These are phyloP conservation scores for Pseudonectria buxi DNA, from an alignment of 2,329 filamentous ascomycete species.

Conservation along the genomic window DNA sequence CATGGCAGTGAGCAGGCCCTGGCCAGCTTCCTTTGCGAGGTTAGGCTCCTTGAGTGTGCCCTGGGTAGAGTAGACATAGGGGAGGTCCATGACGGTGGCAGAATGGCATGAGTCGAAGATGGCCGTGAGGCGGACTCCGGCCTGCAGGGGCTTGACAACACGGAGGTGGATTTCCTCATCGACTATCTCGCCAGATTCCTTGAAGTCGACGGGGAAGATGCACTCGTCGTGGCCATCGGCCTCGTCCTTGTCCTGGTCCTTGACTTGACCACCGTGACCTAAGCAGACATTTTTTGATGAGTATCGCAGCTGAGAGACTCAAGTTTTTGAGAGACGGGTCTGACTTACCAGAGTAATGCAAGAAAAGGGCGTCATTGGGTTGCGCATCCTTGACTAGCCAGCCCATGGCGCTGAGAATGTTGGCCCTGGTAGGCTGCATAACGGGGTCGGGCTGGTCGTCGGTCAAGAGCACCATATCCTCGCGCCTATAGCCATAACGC, in stretches of 20 bases:
- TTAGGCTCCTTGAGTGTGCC: slow-evolving; percentile 77
- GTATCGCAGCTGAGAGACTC: neutral
- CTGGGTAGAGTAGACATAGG: slow-evolving; percentile 75
- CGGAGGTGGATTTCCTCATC: slow-evolving; percentile 74
- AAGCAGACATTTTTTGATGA: slow-evolving; percentile 3
- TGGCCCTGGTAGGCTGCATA: slow-evolving; percentile 67
- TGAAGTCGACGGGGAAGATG: slow-evolving; percentile 71
- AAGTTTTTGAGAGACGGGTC: neutral
- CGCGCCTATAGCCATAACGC: slow-evolving; percentile 62
- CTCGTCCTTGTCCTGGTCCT: slow-evolving; percentile 68
- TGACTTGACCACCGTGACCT: slow-evolving; percentile 71
- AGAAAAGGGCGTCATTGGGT: slow-evolving; percentile 70
- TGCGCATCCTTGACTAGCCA: slow-evolving; percentile 67
- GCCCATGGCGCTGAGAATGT: slow-evolving; percentile 67
- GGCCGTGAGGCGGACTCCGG: slow-evolving; percentile 77
- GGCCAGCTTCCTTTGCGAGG: slow-evolving; percentile 70
- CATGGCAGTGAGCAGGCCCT: slow-evolving; percentile 65
- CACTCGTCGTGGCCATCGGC: slow-evolving; percentile 73
- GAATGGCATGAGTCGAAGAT: slow-evolving; percentile 81
- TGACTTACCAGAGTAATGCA: slow-evolving; percentile 62
- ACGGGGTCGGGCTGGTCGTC: slow-evolving; percentile 66
- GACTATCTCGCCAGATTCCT: slow-evolving; percentile 63
- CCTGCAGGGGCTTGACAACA: slow-evolving; percentile 68
- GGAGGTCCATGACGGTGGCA: slow-evolving; percentile 68
- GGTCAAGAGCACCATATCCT: slow-evolving; percentile 75